Percentiles rank a stretch among this genome's conserved stretches.
These are phyloP conservation scores for Backusella psychrophila DNA, from an alignment of 192 early-diverging fungal genomes.

Conservation along the genomic window DNA sequence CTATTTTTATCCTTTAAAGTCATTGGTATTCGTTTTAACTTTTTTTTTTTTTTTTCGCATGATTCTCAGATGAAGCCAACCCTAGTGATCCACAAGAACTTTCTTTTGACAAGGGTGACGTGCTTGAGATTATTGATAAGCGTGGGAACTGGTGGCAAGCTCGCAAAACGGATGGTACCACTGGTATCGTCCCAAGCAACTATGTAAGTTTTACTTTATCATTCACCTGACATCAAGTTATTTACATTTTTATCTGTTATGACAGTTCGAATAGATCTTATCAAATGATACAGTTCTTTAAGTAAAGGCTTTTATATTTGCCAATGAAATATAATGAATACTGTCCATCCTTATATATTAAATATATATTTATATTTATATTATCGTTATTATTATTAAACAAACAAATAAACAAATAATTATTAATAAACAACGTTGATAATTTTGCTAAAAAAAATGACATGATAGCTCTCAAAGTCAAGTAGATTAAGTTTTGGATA, in stretches of 20 bases:
- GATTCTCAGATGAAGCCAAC: slow-evolving; percentile 71
- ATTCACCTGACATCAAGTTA: background rate
- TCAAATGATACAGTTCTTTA: background rate
- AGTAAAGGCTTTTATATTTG: background rate
- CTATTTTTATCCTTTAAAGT: no score
- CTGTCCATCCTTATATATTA: background rate
- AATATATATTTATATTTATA: background rate
- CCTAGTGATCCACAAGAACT: slow-evolving; percentile 90
- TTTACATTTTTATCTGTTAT: background rate
- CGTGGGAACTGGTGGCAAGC: slow-evolving; percentile 99
- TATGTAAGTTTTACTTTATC: slow-evolving; percentile 42
- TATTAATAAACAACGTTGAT: background rate
- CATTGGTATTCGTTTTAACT: background rate
- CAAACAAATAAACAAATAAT: background rate
- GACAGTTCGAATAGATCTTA: background rate
- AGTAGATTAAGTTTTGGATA: no score
- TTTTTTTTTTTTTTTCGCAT: background rate
- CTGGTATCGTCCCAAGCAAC: slow-evolving; percentile 91
- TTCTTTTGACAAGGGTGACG: slow-evolving; percentile 82
- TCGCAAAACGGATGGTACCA: slow-evolving; percentile 68
- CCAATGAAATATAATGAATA: background rate
- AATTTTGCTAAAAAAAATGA: no score
- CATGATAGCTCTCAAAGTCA: no score
- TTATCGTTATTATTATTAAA: background rate
- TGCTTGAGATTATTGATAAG: slow-evolving; percentile 83